Base-by-base conservation (phyloP, 2,329 filamentous ascomycete genomes). In the Trichoderma sp. region DNA sequence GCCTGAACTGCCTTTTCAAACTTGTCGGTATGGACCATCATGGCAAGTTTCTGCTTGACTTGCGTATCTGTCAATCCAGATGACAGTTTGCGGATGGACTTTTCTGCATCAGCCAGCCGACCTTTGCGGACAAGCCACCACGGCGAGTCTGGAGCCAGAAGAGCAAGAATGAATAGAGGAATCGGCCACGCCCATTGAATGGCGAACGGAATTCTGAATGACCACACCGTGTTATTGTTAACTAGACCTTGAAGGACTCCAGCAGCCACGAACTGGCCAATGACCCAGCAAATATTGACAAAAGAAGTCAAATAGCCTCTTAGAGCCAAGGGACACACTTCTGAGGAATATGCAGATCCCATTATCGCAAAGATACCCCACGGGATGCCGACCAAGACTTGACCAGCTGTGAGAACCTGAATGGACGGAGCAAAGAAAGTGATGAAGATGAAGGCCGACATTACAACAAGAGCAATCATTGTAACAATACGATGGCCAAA, bases 141-240 rank as follows among this genome's bases (percentile, higher is more conserved):
- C 2, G 45, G 45, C 9, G 45, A 53, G n/a, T 53, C 45, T 53
- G 82, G 82, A 2, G 80, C 79, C 35, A 82, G 76, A n/a, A 67
- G 79, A n/a, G 79, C 72, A 4, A 78, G 77, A 6, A 80, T 77
- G 18, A 80, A 71, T 4, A 83, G 78, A 2, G 79, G 77, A 6
- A 82, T 29, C 1, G 81, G 67, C 67, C 67, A 71, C 12, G 27
- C 67, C 67, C 67, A 71, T 24, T 71, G 67, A 16, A 71, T 45
- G 18, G 53, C 67, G 11, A 71, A 60, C 0, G 87, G 87, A 14
- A 85, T 86, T 6, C 84, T 82, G 78, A 86, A 89, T 0, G 85
- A 84, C 85, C 85, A 88, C 24, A 87, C 78, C 3, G 83, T 78
- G 0, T 80, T 76, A 24, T 82, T 81, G 41, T 80, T 76, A 50